Evolutionary conservation across 2,329 filamentous ascomycete genomes (phyloP).

Genomic region (Biscogniauxia mediterranea): DNA sequence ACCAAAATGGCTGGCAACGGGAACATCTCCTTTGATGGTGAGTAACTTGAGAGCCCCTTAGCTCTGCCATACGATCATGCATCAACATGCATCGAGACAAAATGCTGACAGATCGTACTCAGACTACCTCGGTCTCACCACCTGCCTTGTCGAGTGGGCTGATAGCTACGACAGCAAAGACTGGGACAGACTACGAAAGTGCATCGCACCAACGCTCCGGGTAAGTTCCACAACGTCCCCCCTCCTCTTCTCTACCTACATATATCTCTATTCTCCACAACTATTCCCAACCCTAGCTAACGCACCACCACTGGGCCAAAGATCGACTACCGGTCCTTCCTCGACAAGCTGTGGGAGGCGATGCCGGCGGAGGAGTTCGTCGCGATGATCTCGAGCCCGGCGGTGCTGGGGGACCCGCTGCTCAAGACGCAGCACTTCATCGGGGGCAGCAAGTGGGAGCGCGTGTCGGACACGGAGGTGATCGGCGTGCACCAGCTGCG

Average conservation of each 20-base stretch:
- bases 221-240: constrained; percentile 31
- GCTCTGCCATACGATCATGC: not conserved
- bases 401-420: constrained; percentile 59
- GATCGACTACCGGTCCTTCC: constrained; percentile 70
- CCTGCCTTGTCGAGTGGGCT: constrained; percentile 53
- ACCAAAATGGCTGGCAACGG: constrained; percentile 12
- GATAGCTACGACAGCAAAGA: constrained; percentile 65
- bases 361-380: constrained; percentile 63
- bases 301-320: constrained; percentile 27
- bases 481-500: constrained; percentile 61
- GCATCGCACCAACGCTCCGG: constrained; percentile 60
- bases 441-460: constrained; percentile 57
- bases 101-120: constrained; percentile 2
- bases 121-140: constrained; percentile 33
- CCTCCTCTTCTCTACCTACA: not conserved
- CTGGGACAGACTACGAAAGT: constrained; percentile 56
- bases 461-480: constrained; percentile 55
- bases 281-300: constrained; percentile 7
- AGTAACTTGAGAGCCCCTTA: not conserved
- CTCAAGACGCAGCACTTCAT: constrained; percentile 66
- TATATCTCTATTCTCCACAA: not conserved
- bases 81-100: not conserved
- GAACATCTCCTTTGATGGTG: constrained; percentile 28
- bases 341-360: constrained; percentile 58
- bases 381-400: constrained; percentile 54